phyloP scores from a whole-genome alignment of 169 alveolate species.

The Eimeria acervulina region DNA sequence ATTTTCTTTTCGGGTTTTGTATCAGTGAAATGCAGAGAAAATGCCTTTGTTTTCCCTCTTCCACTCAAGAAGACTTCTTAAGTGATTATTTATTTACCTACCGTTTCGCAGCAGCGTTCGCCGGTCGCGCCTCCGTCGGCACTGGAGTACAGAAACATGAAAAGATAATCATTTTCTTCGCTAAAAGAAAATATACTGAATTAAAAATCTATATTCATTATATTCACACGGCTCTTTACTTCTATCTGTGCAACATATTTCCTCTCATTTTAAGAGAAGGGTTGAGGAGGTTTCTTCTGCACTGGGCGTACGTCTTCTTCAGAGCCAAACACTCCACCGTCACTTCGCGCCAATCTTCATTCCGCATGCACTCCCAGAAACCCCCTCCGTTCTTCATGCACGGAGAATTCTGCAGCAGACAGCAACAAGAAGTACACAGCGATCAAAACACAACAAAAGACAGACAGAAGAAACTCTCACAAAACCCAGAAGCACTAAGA shows the following conservation, averaged over 20 bases:
- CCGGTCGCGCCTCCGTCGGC: neutral
- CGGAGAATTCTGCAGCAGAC: neutral
- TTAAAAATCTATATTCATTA: neutral
- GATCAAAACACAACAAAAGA: neutral
- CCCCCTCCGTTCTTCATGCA: slow-evolving; percentile 13
- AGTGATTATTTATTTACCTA: neutral
- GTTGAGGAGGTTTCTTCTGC: slow-evolving; percentile 5
- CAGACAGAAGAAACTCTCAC: neutral
- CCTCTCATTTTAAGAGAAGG: slow-evolving; percentile 16
- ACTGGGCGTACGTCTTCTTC: slow-evolving; percentile 12
- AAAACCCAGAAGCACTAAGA: neutral
- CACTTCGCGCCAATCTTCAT: neutral
- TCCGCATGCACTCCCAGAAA: slow-evolving; percentile 13
- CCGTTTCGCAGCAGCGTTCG: neutral
- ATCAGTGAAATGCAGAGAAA: neutral
- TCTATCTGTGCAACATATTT: neutral
- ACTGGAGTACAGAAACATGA: neutral
- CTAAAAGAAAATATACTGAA: neutral
- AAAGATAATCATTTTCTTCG: neutral
- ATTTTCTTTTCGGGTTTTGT: neutral
- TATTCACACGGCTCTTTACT: neutral
- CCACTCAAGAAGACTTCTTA: neutral
- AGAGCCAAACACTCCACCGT: neutral
- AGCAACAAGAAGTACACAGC: neutral
- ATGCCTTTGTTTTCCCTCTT: neutral